phyloP scores from a whole-genome alignment of 331 rosid species.

The Cydonia oblonga region DNA sequence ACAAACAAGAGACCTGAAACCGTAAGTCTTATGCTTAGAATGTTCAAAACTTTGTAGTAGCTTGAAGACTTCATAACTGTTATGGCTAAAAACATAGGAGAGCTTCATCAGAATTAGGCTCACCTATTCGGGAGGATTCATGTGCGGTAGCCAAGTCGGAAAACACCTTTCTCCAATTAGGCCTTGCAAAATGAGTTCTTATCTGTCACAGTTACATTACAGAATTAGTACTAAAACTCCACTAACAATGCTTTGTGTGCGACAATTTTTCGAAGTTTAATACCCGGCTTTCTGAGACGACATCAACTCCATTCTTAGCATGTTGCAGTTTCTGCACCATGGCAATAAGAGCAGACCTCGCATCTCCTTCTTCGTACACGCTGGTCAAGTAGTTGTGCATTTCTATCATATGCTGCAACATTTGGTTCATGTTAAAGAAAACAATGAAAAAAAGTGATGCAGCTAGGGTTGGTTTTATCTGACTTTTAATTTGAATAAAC shows the following conservation, averaged over 20 bases:
- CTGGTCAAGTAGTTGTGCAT: constrained; percentile 91
- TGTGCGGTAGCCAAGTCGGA: constrained; percentile 43
- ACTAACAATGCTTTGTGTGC: neutral
- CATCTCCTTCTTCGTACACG: constrained; percentile 85
- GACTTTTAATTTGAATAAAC: constrained; percentile 7
- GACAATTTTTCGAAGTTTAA: neutral
- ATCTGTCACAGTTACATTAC: constrained; percentile 40
- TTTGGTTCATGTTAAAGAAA: neutral
- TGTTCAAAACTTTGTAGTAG: neutral
- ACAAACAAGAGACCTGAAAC: neutral
- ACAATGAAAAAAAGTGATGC: neutral
- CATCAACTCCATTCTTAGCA: constrained; percentile 70
- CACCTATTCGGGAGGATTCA: constrained; percentile 56
- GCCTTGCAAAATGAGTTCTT: constrained; percentile 83
- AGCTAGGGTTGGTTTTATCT: neutral
- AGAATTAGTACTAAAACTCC: neutral
- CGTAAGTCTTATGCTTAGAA: neutral
- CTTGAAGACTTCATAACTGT: neutral
- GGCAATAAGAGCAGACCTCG: constrained; percentile 72
- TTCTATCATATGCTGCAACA: constrained; percentile 66
- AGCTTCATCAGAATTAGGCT: neutral
- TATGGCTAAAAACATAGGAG: neutral
- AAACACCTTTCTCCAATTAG: constrained; percentile 80
- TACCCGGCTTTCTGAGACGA: constrained; percentile 90
- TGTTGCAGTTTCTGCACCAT: constrained; percentile 77